Conservation (phyloP, 2,329 filamentous ascomycete species). For the Fusarium oligoseptatum region DNA sequence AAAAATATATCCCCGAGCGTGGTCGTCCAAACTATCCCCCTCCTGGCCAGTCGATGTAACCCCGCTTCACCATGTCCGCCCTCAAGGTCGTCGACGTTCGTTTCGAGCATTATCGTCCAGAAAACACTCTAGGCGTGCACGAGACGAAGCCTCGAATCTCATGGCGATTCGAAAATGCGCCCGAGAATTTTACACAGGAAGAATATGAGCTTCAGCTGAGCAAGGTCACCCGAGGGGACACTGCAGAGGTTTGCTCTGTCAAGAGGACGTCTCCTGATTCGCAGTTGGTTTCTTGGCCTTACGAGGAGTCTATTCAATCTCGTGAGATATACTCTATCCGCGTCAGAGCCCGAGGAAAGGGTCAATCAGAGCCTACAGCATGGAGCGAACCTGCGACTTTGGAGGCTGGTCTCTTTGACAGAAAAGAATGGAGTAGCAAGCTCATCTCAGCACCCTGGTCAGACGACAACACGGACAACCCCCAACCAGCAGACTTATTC, state of each 20-base stretch:
- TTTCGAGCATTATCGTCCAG: slow-evolving; percentile 34
- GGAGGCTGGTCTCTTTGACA: slow-evolving; percentile 28
- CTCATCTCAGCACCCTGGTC: slow-evolving; percentile 40
- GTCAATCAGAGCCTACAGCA: neutral
- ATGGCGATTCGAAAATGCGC: slow-evolving; percentile 32
- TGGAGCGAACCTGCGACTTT: slow-evolving; percentile 33
- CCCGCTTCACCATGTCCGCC: slow-evolving; percentile 18
- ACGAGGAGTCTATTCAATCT: slow-evolving; percentile 15
- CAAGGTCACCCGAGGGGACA: neutral
- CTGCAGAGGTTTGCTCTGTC: neutral
- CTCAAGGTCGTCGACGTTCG: slow-evolving; percentile 24
- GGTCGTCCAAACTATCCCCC: neutral
- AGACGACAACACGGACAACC: slow-evolving; percentile 17
- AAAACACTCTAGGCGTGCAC: slow-evolving; percentile 32
- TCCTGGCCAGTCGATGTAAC: neutral
- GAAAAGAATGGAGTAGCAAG: slow-evolving; percentile 25
- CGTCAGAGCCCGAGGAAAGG: slow-evolving; percentile 26
- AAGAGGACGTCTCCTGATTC: neutral
- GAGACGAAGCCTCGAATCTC: slow-evolving; percentile 35
- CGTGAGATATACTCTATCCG: slow-evolving; percentile 16
- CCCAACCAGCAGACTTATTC: slow-evolving; percentile 36
- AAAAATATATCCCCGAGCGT: neutral
- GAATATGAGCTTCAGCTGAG: slow-evolving; percentile 27
- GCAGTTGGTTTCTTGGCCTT: slow-evolving; percentile 27
- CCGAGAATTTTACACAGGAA: slow-evolving; percentile 28